A percentile compares a stretch with the other conserved stretches of the same genome.
Conservation (phyloP, 2,329 filamentous ascomycete genomes). For the Sclerotinia spermophila region DNA sequence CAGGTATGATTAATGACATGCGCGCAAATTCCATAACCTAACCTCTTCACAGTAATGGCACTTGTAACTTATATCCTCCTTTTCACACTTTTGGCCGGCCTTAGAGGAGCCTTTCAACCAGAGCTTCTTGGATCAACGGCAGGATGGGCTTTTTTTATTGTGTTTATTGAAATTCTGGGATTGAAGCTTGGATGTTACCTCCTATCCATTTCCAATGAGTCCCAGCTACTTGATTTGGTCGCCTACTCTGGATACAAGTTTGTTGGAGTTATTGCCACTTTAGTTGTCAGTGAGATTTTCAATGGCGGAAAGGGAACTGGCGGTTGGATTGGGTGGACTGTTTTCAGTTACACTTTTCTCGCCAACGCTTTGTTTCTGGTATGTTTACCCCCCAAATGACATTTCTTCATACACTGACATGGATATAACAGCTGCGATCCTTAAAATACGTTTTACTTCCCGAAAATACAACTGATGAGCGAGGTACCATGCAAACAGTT, state of each 20-base stretch:
- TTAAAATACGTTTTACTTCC: constrained; percentile 94
- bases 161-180: constrained; percentile 82
- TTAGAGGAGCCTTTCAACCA: constrained; percentile 88
- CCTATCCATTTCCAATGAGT: constrained; percentile 88
- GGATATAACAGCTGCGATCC: constrained; percentile 70
- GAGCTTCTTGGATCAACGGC: constrained; percentile 89
- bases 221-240: constrained; percentile 86
- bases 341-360: constrained; percentile 88
- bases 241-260: constrained; percentile 99
- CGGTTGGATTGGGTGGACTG: constrained; percentile 81
- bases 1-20: constrained; percentile 37
- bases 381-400: constrained; percentile 39
- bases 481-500: constrained; percentile 62
- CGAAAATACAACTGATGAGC: constrained; percentile 65
- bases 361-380: constrained; percentile 96
- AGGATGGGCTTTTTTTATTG: constrained; percentile 70
- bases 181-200: constrained; percentile 93
- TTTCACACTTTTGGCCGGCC: constrained; percentile 82
- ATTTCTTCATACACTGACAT: constrained; percentile 1
- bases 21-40: background rate
- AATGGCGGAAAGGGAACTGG: constrained; percentile 79
- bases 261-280: constrained; percentile 88
- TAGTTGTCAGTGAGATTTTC: constrained; percentile 72
- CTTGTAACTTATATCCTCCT: constrained; percentile 96
- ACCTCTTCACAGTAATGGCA: constrained; percentile 66